phyloP scores from a whole-genome alignment of 306 rosid species.

The Oemleria cerasiformis region DNA sequence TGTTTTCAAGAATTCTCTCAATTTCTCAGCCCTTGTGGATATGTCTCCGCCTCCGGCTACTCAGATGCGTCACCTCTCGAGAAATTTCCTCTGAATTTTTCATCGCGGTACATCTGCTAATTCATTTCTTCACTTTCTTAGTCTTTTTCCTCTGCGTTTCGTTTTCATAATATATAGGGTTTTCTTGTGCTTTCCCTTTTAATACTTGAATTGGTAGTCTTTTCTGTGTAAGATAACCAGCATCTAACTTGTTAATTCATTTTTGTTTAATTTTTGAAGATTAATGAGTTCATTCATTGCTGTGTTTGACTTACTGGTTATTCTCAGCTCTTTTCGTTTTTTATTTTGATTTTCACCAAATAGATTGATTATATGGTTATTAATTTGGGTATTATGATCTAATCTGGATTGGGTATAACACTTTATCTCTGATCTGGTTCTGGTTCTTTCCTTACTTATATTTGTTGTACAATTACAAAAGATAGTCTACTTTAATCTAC shows the following conservation, averaged over 20 bases:
- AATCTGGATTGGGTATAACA: neutral
- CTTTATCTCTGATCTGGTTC: neutral
- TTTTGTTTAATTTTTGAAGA: neutral
- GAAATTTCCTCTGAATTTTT: constrained; percentile 9
- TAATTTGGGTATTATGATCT: neutral
- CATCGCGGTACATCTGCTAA: constrained; percentile 15
- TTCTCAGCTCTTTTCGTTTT: neutral
- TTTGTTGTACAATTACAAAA: neutral
- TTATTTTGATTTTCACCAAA: neutral
- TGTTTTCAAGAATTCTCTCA: neutral
- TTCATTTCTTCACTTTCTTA: neutral
- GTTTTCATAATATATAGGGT: neutral
- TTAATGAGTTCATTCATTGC: neutral
- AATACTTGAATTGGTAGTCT: neutral
- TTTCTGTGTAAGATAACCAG: neutral
- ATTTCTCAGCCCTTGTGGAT: neutral
- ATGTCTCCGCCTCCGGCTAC: constrained; percentile 7
- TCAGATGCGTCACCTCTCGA: constrained; percentile 27
- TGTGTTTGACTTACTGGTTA: constrained; percentile 1
- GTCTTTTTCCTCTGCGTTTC: neutral
- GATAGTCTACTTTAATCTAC: too few relatives aligned
- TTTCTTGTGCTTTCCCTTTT: neutral
- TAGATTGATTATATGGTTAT: neutral
- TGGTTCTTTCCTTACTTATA: neutral
- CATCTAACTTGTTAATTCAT: neutral